Evolutionary conservation across 2,329 filamentous ascomycete species (phyloP).

Genomic region (Lasiodiplodia theobromae): DNA sequence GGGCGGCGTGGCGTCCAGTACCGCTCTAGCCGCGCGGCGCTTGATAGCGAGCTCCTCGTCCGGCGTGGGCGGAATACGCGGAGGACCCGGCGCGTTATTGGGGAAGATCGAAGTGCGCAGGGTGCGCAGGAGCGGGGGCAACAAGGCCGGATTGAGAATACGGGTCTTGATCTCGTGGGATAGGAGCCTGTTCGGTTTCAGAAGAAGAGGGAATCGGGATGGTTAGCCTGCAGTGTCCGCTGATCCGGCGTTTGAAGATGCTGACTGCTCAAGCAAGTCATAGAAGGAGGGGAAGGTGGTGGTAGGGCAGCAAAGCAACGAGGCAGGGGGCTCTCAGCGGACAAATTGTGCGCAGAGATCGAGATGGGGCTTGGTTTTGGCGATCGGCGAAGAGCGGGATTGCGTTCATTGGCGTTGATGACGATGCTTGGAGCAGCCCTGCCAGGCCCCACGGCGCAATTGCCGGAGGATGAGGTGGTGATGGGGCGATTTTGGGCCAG

Average conservation of each 20-base stretch:
- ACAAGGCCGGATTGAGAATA: slow-evolving; percentile 52
- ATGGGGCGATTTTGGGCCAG: slow-evolving; percentile 20
- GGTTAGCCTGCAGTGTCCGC: background rate
- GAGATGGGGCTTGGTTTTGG: slow-evolving; percentile 15
- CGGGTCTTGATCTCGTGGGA: slow-evolving; percentile 52
- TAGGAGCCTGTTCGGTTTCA: slow-evolving; percentile 49
- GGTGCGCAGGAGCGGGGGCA: slow-evolving; percentile 65
- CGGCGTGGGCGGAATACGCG: slow-evolving; percentile 65
- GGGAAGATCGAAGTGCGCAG: slow-evolving; percentile 85
- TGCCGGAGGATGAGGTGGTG: slow-evolving; percentile 8
- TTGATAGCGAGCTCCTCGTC: slow-evolving; percentile 69
- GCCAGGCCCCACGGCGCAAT: background rate
- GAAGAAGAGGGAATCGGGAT: slow-evolving; percentile 14
- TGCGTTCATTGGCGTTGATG: slow-evolving; percentile 11
- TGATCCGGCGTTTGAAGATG: background rate
- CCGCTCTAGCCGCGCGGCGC: slow-evolving; percentile 69
- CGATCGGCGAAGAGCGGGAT: slow-evolving; percentile 10
- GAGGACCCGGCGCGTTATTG: slow-evolving; percentile 75
- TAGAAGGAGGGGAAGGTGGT: background rate
- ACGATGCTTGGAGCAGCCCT: slow-evolving; percentile 20
- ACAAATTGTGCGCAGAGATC: slow-evolving; percentile 1
- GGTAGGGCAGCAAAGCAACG: slow-evolving; percentile 14
- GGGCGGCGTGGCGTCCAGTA: slow-evolving; percentile 57
- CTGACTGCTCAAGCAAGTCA: background rate
- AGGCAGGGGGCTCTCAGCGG: background rate